These are phyloP conservation scores for Saccharomycopsis crataegensis DNA, from an alignment of 1,139 yeast species.

Conservation along the genomic window DNA sequence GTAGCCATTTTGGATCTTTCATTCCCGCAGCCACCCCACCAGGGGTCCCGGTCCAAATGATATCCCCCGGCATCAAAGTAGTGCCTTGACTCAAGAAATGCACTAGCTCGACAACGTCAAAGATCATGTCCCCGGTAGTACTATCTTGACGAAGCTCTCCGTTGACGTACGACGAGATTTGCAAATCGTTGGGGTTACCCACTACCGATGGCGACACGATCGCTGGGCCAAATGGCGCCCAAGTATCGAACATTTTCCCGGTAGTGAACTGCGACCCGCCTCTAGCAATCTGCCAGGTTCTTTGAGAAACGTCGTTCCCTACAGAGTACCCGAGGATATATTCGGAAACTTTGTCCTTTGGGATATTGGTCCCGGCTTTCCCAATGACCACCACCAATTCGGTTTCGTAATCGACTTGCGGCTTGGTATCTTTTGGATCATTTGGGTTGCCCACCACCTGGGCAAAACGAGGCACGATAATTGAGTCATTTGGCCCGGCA, in stretches of 20 bases:
- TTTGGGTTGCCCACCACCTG: slow-evolving; percentile 27
- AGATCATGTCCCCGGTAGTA: slow-evolving; percentile 41
- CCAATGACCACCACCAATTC: slow-evolving; percentile 50
- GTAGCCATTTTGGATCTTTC: slow-evolving; percentile 39
- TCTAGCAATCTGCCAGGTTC: slow-evolving; percentile 42
- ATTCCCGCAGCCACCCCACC: slow-evolving; percentile 44
- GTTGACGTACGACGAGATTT: slow-evolving; percentile 34
- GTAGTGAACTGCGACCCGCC: slow-evolving; percentile 46
- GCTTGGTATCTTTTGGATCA: slow-evolving; percentile 22
- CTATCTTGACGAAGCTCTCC: slow-evolving; percentile 40
- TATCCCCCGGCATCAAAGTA: slow-evolving; percentile 42
- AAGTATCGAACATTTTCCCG: slow-evolving; percentile 49
- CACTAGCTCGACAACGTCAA: slow-evolving; percentile 37
- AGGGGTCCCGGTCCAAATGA: slow-evolving; percentile 49
- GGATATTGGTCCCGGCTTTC: slow-evolving; percentile 38
- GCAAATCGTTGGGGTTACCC: slow-evolving; percentile 29
- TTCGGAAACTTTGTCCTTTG: slow-evolving; percentile 36
- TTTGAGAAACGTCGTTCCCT: slow-evolving; percentile 49
- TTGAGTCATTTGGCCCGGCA: slow-evolving; percentile 33
- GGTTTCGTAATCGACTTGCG: slow-evolving; percentile 42
- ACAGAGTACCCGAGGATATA: slow-evolving; percentile 45
- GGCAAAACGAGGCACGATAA: slow-evolving; percentile 38
- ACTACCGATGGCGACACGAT: slow-evolving; percentile 35
- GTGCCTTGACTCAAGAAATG: slow-evolving; percentile 45
- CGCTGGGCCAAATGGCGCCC: slow-evolving; percentile 49